A percentile compares a stretch with the other conserved stretches of the same genome.
Evolutionary conservation across 2,329 filamentous ascomycete genomes (phyloP).

Genomic region (Cladobotryum protrusum): DNA sequence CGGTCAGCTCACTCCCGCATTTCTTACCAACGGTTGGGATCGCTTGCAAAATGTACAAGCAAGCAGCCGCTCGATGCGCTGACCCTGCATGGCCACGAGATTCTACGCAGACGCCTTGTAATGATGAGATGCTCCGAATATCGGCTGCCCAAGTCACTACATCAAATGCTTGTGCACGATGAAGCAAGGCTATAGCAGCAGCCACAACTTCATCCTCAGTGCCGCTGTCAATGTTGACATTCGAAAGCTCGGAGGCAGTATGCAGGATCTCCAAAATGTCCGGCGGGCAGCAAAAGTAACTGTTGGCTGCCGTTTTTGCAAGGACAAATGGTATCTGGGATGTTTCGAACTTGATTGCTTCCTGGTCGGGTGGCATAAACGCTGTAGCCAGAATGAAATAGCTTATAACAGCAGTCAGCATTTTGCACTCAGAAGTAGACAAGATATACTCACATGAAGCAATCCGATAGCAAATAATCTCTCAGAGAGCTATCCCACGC

Average conservation of each 20-base stretch:
- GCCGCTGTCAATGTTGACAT: slow-evolving; percentile 19
- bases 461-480: slow-evolving; percentile 43
- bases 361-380: slow-evolving; percentile 31
- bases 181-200: slow-evolving; percentile 28
- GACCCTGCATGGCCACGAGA: slow-evolving; percentile 36
- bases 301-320: slow-evolving; percentile 35
- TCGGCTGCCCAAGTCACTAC: slow-evolving; percentile 35
- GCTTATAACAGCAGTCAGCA: slow-evolving; percentile 17
- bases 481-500: slow-evolving; percentile 31
- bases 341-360: slow-evolving; percentile 29
- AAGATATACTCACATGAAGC: slow-evolving; percentile 33
- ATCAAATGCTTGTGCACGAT: slow-evolving; percentile 34
- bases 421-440: background rate
- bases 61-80: slow-evolving; percentile 38
- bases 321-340: slow-evolving; percentile 33
- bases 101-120: slow-evolving; percentile 28
- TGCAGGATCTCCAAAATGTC: slow-evolving; percentile 39
- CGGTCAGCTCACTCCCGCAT: slow-evolving; percentile 17
- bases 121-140: slow-evolving; percentile 28
- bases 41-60: slow-evolving; percentile 41
- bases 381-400: slow-evolving; percentile 43
- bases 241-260: slow-evolving; percentile 35
- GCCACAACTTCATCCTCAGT: slow-evolving; percentile 25
- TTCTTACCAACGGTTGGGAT: slow-evolving; percentile 24
- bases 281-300: slow-evolving; percentile 42